These are phyloP conservation scores for Corynespora cassiicola DNA, from an alignment of 2,329 filamentous ascomycete species.

Conservation along the genomic window DNA sequence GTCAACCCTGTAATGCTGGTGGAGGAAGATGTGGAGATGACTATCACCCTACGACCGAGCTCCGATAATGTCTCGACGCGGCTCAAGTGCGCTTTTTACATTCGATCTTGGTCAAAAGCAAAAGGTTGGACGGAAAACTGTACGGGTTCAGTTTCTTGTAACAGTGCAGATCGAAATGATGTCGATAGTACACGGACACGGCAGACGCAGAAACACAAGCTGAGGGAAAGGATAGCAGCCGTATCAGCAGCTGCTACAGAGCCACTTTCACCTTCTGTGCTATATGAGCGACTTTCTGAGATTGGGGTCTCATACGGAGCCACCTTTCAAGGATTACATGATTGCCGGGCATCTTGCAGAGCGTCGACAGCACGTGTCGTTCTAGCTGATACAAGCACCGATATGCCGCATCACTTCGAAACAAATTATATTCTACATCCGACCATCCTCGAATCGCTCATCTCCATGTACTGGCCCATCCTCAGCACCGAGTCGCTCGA, in stretches of 20 bases:
- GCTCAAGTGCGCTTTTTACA: slow-evolving; percentile 50
- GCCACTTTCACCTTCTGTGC: slow-evolving; percentile 26
- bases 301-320: slow-evolving; percentile 60
- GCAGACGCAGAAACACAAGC: no score
- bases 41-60: slow-evolving; percentile 26
- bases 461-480: slow-evolving; percentile 36
- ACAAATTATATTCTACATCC: slow-evolving; percentile 33
- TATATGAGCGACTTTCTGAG: slow-evolving; percentile 57
- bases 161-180: slow-evolving; percentile 46
- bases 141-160: slow-evolving; percentile 48
- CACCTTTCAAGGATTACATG: slow-evolving; percentile 59
- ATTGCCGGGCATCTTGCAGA: slow-evolving; percentile 49
- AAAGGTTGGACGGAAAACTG: slow-evolving; percentile 67
- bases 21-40: slow-evolving; percentile 39
- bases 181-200: no score
- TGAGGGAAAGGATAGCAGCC: no score
- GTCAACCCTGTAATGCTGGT: slow-evolving; percentile 27
- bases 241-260: no score
- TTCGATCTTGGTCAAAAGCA: slow-evolving; percentile 60
- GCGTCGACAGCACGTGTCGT: slow-evolving; percentile 31
- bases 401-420: slow-evolving; percentile 35
- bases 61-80: background rate
- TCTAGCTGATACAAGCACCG: slow-evolving; percentile 20
- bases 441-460: slow-evolving; percentile 30
- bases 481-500: slow-evolving; percentile 17